A percentile compares a stretch with the other conserved stretches of the same genome.
These are phyloP conservation scores for Geotrichum fermentans DNA, from an alignment of 1,139 yeast genomes.

Conservation along the genomic window DNA sequence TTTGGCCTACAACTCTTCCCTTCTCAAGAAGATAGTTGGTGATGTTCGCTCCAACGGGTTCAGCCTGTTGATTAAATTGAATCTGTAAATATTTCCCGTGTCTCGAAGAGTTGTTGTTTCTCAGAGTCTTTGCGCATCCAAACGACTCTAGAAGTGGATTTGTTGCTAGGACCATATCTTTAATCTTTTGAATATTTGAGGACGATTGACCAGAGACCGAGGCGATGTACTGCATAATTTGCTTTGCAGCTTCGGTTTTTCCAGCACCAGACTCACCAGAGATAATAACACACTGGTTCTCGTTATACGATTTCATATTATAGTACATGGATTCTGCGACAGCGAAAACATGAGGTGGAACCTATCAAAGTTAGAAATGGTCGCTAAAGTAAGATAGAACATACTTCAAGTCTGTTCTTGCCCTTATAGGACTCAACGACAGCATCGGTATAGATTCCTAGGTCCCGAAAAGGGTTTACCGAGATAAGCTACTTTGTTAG, in stretches of 20 bases:
- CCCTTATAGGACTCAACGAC: conserved; percentile 76
- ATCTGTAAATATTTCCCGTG: conserved; percentile 97
- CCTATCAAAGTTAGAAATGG: conserved; percentile 22
- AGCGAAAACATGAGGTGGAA: conserved; percentile 98
- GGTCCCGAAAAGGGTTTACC: conserved; percentile 92
- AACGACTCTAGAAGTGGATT: conserved; percentile 94
- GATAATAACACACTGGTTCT: conserved; percentile 95
- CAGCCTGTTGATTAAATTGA: conserved; percentile 71
- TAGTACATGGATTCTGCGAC: conserved; percentile 97
- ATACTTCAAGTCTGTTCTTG: conserved; percentile 80
- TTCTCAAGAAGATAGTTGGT: conserved; percentile 92
- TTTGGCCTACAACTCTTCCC: conserved; percentile 92
- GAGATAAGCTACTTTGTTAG: conserved; percentile 54
- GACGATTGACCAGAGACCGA: conserved; percentile 64
- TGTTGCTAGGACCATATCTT: conserved; percentile 96
- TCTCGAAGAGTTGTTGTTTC: conserved; percentile 94
- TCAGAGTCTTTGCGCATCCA: conserved; percentile 96
- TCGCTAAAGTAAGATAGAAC: conserved; percentile 8
- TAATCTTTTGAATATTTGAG: conserved; percentile 71
- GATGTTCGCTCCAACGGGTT: conserved; percentile 92
- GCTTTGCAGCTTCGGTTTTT: conserved; percentile 96
- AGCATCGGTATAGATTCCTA: conserved; percentile 86
- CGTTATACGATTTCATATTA: conserved; percentile 88
- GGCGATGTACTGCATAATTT: conserved; percentile 97
- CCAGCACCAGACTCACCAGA: conserved; percentile 99